Evolutionary conservation across 1,284 basidiomycete genomes (phyloP), one percentile per base, ranked within the genome.

Genomic region (Rhodofomes roseus): DNA sequence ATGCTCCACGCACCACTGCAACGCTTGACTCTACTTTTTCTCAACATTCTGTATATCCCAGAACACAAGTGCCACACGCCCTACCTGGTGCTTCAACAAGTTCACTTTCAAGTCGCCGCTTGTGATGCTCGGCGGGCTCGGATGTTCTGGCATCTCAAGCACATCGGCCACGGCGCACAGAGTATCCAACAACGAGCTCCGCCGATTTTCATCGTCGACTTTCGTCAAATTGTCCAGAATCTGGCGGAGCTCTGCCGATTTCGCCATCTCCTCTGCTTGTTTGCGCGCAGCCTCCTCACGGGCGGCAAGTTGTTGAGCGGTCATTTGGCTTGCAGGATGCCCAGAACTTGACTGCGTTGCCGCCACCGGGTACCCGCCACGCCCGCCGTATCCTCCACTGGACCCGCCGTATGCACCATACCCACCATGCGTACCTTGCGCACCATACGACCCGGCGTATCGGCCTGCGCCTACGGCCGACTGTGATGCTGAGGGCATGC

Each of bases 51-150:
- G 43, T 12, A 23, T 22, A 29, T 20, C 1, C 31, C 22, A 36
- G n/a, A n/a, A n/a, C 46, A 55, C 11, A 41, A 41, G 20, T 36
- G 25, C 23, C 12, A 53, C 41, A n/a, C 62, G 22, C 60, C 72
- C 41, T 57, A 87, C 90, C 78, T 95, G 93, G 69, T 95, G 92
- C 63, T 84, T 90, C 22, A 95, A 70, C 37, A 95, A 75, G 68
- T 94, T 80, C 11, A 91, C 88, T 18, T 77, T 77, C 48, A 95
- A 70, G 31, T 89, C 78, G 1, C 89, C 90, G 23, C 72, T 86
- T 20, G 76, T 77, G 16, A 83, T 75, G 1, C 90, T 81, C 6
- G 93, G 91, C 0, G 92, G 90, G 62, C 78, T 79, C 9, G 86
- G 79, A 67, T 90, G 81, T 22, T 80, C 69, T 4, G 90, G 89